Conservation (phyloP, 495 filamentous ascomycete species). For the Podospora sp. region DNA sequence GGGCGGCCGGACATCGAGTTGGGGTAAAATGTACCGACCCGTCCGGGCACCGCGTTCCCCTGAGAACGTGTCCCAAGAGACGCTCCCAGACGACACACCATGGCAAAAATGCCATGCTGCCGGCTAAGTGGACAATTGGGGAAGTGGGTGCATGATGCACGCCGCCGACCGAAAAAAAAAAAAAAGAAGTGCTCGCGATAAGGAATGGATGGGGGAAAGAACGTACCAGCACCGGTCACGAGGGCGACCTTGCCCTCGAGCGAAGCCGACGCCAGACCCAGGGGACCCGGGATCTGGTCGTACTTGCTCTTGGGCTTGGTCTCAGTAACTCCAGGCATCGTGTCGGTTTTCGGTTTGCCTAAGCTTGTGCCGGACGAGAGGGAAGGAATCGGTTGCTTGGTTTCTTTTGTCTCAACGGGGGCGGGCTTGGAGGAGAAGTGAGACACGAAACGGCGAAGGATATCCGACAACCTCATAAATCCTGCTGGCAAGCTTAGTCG, state of each 20-base stretch:
- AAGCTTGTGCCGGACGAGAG: slow-evolving; percentile 24
- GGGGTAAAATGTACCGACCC: slow-evolving; percentile 35
- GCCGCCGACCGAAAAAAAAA: slow-evolving; percentile 12
- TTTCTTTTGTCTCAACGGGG: slow-evolving; percentile 26
- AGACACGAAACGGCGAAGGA: slow-evolving; percentile 35
- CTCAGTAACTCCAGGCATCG: slow-evolving; percentile 43
- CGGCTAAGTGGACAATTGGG: slow-evolving; percentile 1
- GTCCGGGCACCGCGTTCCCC: slow-evolving; percentile 20
- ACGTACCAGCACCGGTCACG: slow-evolving; percentile 51
- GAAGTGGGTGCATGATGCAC: background rate
- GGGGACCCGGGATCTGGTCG: slow-evolving; percentile 50
- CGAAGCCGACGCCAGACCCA: slow-evolving; percentile 52
- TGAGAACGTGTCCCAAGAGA: background rate
- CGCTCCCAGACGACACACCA: background rate
- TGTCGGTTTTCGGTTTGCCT: slow-evolving; percentile 26
- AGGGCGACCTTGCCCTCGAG: slow-evolving; percentile 56
- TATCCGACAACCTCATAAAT: slow-evolving; percentile 29
- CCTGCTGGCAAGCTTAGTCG: background rate
- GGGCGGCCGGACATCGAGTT: slow-evolving; percentile 40
- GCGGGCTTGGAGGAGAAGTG: slow-evolving; percentile 27
- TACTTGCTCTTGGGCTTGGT: slow-evolving; percentile 36
- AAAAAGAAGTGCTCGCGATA: slow-evolving; percentile 2
- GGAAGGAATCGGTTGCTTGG: slow-evolving; percentile 18
- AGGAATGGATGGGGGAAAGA: background rate
- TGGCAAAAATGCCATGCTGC: background rate